Percentiles rank a stretch among this genome's conserved stretches.
phyloP scores from a whole-genome alignment of 352 stramenopile species.

The Phytophthora ramorum region DNA sequence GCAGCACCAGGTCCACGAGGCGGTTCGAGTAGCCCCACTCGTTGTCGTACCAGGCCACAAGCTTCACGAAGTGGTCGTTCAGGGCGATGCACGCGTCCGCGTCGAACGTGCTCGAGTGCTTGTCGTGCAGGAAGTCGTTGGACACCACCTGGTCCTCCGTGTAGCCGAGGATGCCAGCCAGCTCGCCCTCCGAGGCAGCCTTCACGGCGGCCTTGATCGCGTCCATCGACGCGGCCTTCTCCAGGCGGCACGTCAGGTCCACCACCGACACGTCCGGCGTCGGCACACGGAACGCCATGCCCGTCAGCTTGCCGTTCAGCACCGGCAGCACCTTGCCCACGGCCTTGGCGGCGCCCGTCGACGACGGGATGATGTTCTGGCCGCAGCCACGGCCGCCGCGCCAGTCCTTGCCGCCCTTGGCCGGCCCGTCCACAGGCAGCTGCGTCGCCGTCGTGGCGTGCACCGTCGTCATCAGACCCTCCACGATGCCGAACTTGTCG shows the following conservation, averaged over 20 bases:
- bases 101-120: constrained; percentile 55
- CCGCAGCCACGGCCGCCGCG: constrained; percentile 95
- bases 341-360: constrained; percentile 96
- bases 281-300: constrained; percentile 93
- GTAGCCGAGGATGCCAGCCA: constrained; percentile 98
- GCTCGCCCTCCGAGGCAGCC: constrained; percentile 88
- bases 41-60: constrained; percentile 99
- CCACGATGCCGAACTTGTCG: constrained; percentile 98
- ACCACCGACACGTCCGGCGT: constrained; percentile 92
- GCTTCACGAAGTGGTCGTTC: constrained; percentile 99
- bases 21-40: constrained; percentile 98
- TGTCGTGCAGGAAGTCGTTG: constrained; percentile 97
- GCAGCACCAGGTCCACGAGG: constrained; percentile 97
- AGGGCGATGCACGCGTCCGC: constrained; percentile 62
- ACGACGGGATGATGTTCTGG: constrained; percentile 99
- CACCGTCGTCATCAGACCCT: constrained; percentile 99
- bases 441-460: constrained; percentile 98
- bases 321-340: constrained; percentile 78
- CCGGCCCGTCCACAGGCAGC: constrained; percentile 96
- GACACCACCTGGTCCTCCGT: constrained; percentile 97
- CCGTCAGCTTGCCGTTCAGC: constrained; percentile 93
- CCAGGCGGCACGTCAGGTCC: constrained; percentile 84
- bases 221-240: constrained; percentile 95
- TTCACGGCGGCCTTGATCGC: constrained; percentile 98
- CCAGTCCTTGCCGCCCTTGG: constrained; percentile 96